Conservation (phyloP, 2,329 filamentous ascomycete genomes). For the Didymella keratinophila region DNA sequence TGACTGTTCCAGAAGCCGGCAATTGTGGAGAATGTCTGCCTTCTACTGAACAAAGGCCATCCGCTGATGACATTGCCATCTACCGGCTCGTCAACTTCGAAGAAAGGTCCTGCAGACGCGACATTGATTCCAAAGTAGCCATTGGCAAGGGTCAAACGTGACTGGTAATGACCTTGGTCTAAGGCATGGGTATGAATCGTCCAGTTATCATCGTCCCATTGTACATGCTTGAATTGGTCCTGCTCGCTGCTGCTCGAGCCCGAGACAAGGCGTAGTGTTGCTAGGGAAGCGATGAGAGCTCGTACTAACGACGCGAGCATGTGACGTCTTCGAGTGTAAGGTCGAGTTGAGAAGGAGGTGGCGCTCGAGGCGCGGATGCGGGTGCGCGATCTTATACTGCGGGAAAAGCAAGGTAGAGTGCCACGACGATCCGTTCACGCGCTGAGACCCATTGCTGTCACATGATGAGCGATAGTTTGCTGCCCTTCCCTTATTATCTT, state of each 20-base stretch:
- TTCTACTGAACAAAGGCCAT: slow-evolving; percentile 71
- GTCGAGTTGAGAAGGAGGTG: not conserved
- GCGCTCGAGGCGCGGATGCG: not conserved
- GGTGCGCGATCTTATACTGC: slow-evolving; percentile 7
- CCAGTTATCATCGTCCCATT: slow-evolving; percentile 68
- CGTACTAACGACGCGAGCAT: slow-evolving; percentile 19
- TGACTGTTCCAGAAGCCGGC: slow-evolving; percentile 72
- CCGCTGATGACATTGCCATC: slow-evolving; percentile 66
- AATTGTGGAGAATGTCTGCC: slow-evolving; percentile 72
- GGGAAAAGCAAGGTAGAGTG: not conserved
- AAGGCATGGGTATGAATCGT: slow-evolving; percentile 61
- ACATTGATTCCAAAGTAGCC: slow-evolving; percentile 71
- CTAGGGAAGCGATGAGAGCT: slow-evolving; percentile 21
- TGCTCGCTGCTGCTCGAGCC: slow-evolving; percentile 32
- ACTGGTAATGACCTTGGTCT: slow-evolving; percentile 67
- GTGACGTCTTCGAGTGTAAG: not conserved
- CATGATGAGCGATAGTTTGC: slow-evolving; percentile 4
- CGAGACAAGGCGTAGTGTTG: slow-evolving; percentile 16
- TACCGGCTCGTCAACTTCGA: slow-evolving; percentile 63
- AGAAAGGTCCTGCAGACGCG: slow-evolving; percentile 68
- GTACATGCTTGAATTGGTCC: slow-evolving; percentile 53
- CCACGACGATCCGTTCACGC: slow-evolving; percentile 9
- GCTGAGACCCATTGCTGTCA: slow-evolving; percentile 5
- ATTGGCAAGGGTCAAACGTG: slow-evolving; percentile 62
- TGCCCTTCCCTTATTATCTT: slow-evolving; percentile 1